A percentile compares a stretch with the other conserved stretches of the same genome.
phyloP scores from a whole-genome alignment of 1,284 basidiomycete genomes.

The Naganishia liquefaciens region DNA sequence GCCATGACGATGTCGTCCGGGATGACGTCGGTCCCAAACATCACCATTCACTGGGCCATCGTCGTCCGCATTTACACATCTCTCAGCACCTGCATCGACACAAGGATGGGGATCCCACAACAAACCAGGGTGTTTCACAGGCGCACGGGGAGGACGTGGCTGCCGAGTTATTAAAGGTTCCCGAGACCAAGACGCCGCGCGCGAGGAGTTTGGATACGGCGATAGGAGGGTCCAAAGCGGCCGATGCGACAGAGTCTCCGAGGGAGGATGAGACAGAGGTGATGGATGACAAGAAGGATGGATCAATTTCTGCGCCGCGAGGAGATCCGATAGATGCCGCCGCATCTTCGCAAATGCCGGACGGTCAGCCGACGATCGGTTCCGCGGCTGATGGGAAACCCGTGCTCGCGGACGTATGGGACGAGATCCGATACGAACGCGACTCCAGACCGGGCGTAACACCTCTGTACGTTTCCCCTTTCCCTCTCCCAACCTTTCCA shows the following conservation, averaged over 20 bases:
- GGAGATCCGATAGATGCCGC: not conserved
- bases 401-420: conserved; percentile 4
- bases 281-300: not conserved
- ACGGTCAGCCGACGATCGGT: not conserved
- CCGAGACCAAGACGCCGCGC: conserved; percentile 16
- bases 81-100: not conserved
- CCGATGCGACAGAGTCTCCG: not conserved
- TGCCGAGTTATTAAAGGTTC: not conserved
- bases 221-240: not conserved
- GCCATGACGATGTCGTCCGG: too few species aligned
- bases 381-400: not conserved
- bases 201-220: conserved; percentile 6
- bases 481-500: not conserved
- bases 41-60: not conserved
- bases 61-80: conserved; percentile 61
- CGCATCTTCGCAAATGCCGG: not conserved
- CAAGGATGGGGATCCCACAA: not conserved
- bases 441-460: not conserved
- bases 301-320: not conserved
- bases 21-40: not conserved
- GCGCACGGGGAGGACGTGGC: too few species aligned
- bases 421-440: conserved; percentile 4
- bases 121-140: not conserved
- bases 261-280: not conserved
- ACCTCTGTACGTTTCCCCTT: conserved; percentile 2